Percentiles rank a stretch among this genome's conserved stretches.
Conservation (phyloP, 2,329 filamentous ascomycete species). For the Alternaria triticimaculans region DNA sequence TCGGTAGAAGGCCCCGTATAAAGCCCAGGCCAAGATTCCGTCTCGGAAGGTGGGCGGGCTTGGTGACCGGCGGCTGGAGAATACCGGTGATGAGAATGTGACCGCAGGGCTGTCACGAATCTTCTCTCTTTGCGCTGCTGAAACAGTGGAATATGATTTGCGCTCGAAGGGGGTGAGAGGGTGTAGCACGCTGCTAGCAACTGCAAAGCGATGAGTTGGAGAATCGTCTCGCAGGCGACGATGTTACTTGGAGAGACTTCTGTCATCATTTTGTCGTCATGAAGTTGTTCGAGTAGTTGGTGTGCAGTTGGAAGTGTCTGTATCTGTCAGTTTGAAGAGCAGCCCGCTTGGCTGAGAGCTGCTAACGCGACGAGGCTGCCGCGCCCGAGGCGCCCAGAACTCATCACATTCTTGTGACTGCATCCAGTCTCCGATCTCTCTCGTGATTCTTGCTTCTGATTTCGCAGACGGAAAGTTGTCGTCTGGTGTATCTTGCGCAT, state of each 20-base stretch:
- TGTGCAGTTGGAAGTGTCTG: constrained; percentile 11
- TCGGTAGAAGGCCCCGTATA: constrained; percentile 24
- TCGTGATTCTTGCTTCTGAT: constrained; percentile 19
- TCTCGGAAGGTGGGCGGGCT: constrained; percentile 30
- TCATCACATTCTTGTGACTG: constrained; percentile 20
- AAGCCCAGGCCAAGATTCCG: constrained; percentile 26
- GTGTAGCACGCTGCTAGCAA: constrained; percentile 37
- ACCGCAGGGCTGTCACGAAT: constrained; percentile 22
- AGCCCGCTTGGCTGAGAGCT: neutral
- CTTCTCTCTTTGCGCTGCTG: constrained; percentile 10
- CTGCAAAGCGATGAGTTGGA: constrained; percentile 31
- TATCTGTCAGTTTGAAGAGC: neutral
- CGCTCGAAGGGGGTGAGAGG: constrained; percentile 14
- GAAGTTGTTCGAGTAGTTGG: constrained; percentile 9
- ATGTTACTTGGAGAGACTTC: neutral
- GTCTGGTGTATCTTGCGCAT: neutral
- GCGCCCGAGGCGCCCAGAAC: constrained; percentile 16
- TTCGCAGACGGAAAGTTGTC: constrained; percentile 1
- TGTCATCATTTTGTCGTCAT: neutral
- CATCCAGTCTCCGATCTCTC: constrained; percentile 28
- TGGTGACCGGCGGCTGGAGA: constrained; percentile 37
- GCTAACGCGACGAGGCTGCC: constrained; percentile 12
- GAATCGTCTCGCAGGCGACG: constrained; percentile 15
- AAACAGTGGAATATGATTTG: constrained; percentile 15
- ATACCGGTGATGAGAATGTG: constrained; percentile 26